phyloP scores from a whole-genome alignment of 345 rosid genomes.

The Theobroma cacao region DNA sequence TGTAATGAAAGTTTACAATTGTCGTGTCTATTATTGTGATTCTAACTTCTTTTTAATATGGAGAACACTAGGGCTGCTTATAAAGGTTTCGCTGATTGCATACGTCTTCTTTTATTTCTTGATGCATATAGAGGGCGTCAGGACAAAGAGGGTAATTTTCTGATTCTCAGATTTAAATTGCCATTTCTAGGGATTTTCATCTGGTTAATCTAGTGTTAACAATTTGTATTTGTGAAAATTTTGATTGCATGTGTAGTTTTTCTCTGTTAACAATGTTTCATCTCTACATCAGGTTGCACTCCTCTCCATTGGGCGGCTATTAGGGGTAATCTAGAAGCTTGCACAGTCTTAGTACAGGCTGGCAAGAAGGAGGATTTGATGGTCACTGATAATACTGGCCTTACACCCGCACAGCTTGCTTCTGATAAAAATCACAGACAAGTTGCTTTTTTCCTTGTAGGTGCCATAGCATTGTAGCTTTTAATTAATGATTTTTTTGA shows the following conservation, averaged over 20 bases:
- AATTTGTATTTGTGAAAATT: neutral
- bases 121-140: conserved; percentile 95
- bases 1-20: neutral
- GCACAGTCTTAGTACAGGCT: conserved; percentile 97
- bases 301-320: conserved; percentile 99
- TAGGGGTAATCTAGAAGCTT: conserved; percentile 97
- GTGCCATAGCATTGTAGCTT: conserved; percentile 45
- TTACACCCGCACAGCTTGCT: conserved; percentile 99
- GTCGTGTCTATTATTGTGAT: conserved; percentile 1
- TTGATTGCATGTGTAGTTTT: neutral
- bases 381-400: conserved; percentile 87
- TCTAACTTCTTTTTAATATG: conserved; percentile 27
- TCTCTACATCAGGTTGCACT: conserved; percentile 72
- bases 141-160: conserved; percentile 80
- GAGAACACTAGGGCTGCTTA: conserved; percentile 92
- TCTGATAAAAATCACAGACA: conserved; percentile 95
- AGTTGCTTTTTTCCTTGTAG: conserved; percentile 98
- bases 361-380: conserved; percentile 92
- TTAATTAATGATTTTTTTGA: conserved; percentile 28
- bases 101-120: conserved; percentile 88
- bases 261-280: neutral
- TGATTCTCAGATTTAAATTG: neutral
- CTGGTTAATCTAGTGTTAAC: neutral
- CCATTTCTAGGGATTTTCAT: neutral
- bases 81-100: conserved; percentile 95